Evolutionary conservation across 139 green algal species (phyloP).

Genomic region (Desmodesmus armatus): DNA sequence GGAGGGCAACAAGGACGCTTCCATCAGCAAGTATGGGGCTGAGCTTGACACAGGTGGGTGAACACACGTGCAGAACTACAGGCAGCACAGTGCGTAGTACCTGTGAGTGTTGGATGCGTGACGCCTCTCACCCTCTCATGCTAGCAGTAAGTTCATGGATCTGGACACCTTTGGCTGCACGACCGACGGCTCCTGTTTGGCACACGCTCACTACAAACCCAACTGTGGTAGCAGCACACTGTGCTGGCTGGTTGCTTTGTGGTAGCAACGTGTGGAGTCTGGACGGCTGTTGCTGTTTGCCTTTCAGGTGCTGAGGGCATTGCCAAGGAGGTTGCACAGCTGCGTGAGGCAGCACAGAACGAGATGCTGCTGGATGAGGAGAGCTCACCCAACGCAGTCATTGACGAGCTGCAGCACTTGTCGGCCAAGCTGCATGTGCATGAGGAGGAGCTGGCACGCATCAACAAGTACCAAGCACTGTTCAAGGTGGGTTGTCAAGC

Average conservation of each 20-base stretch:
- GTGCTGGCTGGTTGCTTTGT: not conserved
- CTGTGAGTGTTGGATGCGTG: no score
- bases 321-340: slow-evolving; percentile 60
- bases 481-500: slow-evolving; percentile 67
- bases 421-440: slow-evolving; percentile 55
- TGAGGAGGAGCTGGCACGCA: slow-evolving; percentile 55
- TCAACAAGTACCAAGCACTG: slow-evolving; percentile 79
- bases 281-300: not conserved
- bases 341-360: slow-evolving; percentile 70
- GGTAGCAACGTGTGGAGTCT: not conserved
- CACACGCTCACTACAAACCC: not conserved
- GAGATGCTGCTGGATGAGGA: slow-evolving; percentile 81
- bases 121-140: no score
- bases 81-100: no score
- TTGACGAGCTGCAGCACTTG: slow-evolving; percentile 64
- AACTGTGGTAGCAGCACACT: not conserved
- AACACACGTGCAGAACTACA: no score
- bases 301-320: slow-evolving; percentile 67
- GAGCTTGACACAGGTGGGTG: slow-evolving; percentile 71
- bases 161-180: no score
- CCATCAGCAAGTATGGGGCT: slow-evolving; percentile 71
- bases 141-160: no score
- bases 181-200: no score
- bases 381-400: slow-evolving; percentile 42
- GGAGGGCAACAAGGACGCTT: slow-evolving; percentile 73